A percentile compares a stretch with the other conserved stretches of the same genome.
Evolutionary conservation across 179 eudicot genomes (phyloP).

Genomic region (Actinidia arguta): DNA sequence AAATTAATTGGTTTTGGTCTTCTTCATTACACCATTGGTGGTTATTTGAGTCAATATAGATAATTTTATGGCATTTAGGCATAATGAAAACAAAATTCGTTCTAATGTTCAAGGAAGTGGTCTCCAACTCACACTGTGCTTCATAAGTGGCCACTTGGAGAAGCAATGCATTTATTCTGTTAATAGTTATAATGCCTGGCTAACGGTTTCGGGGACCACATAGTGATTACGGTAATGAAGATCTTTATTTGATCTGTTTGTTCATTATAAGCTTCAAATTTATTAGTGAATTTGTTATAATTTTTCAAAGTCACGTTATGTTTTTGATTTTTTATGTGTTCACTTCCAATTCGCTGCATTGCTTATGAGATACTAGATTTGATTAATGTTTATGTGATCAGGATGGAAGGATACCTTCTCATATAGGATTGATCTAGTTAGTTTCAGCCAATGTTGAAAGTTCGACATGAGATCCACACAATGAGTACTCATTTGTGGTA

Average conservation of each 20-base stretch:
- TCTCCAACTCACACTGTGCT: too few species aligned
- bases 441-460: slow-evolving; percentile 92
- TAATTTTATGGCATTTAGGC: too few species aligned
- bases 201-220: too few species aligned
- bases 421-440: slow-evolving; percentile 82
- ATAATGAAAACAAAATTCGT: too few species aligned
- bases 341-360: not conserved
- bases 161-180: too few species aligned
- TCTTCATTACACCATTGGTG: too few species aligned
- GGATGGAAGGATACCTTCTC: slow-evolving; percentile 83
- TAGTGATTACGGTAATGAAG: slow-evolving; percentile 78
- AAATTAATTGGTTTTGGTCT: too few species aligned
- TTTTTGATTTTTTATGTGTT: not conserved
- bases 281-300: not conserved
- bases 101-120: too few species aligned
- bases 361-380: not conserved
- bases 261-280: too few species aligned
- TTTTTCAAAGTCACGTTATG: not conserved
- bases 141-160: too few species aligned
- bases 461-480: slow-evolving; percentile 94
- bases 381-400: slow-evolving; percentile 18
- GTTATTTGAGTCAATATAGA: too few species aligned
- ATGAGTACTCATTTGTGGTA: slow-evolving; percentile 84
- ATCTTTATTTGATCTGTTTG: not conserved
- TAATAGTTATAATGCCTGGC: too few species aligned